A percentile compares a stretch with the other conserved stretches of the same genome.
Evolutionary conservation across 2,329 filamentous ascomycete species (phyloP).

Genomic region (Ophidiomyces ophidiicola): DNA sequence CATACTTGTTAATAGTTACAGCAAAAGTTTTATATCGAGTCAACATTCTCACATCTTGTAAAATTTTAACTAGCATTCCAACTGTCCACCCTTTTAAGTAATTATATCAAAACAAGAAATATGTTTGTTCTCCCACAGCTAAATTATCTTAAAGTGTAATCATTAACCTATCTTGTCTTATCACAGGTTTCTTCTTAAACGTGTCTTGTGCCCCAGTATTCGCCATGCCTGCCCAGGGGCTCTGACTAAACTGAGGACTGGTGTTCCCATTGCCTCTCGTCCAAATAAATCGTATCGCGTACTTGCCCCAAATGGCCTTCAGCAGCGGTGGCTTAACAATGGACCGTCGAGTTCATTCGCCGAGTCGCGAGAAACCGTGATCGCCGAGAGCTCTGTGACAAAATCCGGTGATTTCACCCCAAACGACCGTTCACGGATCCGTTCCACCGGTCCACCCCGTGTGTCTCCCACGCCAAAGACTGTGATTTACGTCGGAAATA

Average conservation of each 20-base stretch:
- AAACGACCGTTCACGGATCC: conserved; percentile 9
- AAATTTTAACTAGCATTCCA: too few relatives aligned
- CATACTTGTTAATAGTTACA: too few relatives aligned
- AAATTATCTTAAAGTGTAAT: too few relatives aligned
- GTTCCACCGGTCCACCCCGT: conserved; percentile 8
- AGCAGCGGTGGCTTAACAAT: conserved; percentile 40
- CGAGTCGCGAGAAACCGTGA: neutral
- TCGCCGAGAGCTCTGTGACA: neutral
- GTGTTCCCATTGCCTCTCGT: conserved; percentile 29
- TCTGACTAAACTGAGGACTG: neutral
- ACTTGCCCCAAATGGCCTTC: conserved; percentile 30
- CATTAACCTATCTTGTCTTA: too few relatives aligned
- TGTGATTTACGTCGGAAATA: conserved; percentile 54
- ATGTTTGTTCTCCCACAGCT: too few relatives aligned
- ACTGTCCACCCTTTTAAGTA: too few relatives aligned
- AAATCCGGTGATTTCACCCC: conserved; percentile 17
- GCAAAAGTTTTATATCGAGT: too few relatives aligned
- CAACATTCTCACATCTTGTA: too few relatives aligned
- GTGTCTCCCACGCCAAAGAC: conserved; percentile 24
- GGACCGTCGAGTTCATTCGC: conserved; percentile 18
- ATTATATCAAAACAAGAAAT: too few relatives aligned
- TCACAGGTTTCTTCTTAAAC: conserved; percentile 3
- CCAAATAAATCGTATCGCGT: conserved; percentile 28
- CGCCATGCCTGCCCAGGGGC: neutral
- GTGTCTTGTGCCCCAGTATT: conserved; percentile 2